These are phyloP conservation scores for Annulohypoxylon truncatum DNA, from an alignment of 2,329 filamentous ascomycete species.

Conservation along the genomic window DNA sequence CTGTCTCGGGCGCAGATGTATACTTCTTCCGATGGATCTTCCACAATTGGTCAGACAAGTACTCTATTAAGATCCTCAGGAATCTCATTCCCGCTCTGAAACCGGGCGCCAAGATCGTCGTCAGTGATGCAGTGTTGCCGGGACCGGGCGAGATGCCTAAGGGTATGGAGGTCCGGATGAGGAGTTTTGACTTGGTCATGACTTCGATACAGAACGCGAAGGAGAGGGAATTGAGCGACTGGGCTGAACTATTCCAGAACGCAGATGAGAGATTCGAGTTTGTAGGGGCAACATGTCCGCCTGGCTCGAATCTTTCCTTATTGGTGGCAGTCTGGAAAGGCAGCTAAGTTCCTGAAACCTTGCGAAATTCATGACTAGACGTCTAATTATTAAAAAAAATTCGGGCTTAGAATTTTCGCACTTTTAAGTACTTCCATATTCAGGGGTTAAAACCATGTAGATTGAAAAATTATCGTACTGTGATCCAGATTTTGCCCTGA, in stretches of 20 bases:
- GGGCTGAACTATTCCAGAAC: conserved; percentile 34
- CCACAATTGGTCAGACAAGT: conserved; percentile 58
- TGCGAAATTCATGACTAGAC: too few species aligned
- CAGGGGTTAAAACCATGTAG: too few species aligned
- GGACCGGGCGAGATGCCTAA: conserved; percentile 10
- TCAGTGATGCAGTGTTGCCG: conserved; percentile 23
- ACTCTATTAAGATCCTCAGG: conserved; percentile 49
- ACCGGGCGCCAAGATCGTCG: conserved; percentile 52
- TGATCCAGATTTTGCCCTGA: too few species aligned
- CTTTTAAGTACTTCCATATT: too few species aligned
- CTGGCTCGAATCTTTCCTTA: conserved; percentile 39
- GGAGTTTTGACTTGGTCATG: conserved; percentile 43
- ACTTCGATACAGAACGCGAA: conserved; percentile 41
- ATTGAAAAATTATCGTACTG: too few species aligned
- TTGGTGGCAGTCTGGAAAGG: conserved; percentile 40
- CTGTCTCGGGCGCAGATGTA: conserved; percentile 52
- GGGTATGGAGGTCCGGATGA: conserved; percentile 19
- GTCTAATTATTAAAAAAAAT: too few species aligned
- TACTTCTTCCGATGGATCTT: conserved; percentile 60
- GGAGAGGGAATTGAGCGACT: conserved; percentile 44
- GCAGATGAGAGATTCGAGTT: conserved; percentile 43
- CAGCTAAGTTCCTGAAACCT: background rate
- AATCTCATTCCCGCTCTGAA: conserved; percentile 55
- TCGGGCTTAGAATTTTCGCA: too few species aligned
- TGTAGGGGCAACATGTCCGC: conserved; percentile 28